phyloP scores from a whole-genome alignment of 1,284 basidiomycete genomes.

The Xerocomus alliaceus region DNA sequence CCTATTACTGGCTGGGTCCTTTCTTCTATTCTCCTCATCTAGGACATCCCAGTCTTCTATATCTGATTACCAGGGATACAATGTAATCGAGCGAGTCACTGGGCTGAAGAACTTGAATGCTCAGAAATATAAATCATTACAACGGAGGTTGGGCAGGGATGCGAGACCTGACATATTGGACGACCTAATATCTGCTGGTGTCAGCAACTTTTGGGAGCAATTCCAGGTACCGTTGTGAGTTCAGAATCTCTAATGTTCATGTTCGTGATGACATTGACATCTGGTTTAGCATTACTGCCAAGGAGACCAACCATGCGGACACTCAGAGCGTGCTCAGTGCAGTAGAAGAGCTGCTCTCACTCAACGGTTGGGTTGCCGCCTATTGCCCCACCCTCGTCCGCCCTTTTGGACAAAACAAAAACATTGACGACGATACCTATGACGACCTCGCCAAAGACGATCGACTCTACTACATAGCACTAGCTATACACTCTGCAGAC shows the following conservation, averaged over 20 bases:
- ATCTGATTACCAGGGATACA: slow-evolving; percentile 45
- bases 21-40: slow-evolving; percentile 25
- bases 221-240: slow-evolving; percentile 89
- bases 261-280: slow-evolving; percentile 2
- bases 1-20: slow-evolving; percentile 24
- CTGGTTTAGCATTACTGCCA: slow-evolving; percentile 69
- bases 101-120: slow-evolving; percentile 84
- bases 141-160: slow-evolving; percentile 84
- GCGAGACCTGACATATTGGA: slow-evolving; percentile 82
- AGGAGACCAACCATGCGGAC: slow-evolving; percentile 86
- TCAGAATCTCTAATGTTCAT: not conserved
- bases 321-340: slow-evolving; percentile 85
- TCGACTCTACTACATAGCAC: slow-evolving; percentile 90
- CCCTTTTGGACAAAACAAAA: slow-evolving; percentile 89
- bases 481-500: slow-evolving; percentile 94
- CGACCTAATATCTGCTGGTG: slow-evolving; percentile 76
- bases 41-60: slow-evolving; percentile 20
- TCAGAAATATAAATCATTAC: slow-evolving; percentile 85
- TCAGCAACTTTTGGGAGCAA: slow-evolving; percentile 86
- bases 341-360: slow-evolving; percentile 87
- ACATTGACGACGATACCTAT: slow-evolving; percentile 82
- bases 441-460: slow-evolving; percentile 83
- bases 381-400: slow-evolving; percentile 88
- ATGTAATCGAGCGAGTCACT: slow-evolving; percentile 85
- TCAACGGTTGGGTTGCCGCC: slow-evolving; percentile 99